A percentile compares a stretch with the other conserved stretches of the same genome.
Evolutionary conservation across 306 rosid species (phyloP).

Genomic region (Fagus crenata): DNA sequence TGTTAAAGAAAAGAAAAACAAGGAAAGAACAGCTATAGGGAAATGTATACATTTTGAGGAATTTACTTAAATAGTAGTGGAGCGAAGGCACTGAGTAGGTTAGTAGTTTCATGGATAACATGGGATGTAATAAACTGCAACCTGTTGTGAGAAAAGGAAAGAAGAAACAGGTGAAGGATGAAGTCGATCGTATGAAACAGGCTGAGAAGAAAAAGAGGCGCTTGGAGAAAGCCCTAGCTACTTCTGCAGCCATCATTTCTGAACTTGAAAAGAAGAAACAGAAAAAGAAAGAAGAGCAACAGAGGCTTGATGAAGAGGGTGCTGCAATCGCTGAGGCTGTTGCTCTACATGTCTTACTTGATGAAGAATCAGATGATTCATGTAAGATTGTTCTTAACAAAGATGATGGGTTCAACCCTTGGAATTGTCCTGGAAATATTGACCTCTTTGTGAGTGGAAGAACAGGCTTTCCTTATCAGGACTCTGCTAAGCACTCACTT

Average conservation of each 20-base stretch:
- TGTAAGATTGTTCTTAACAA: constrained; percentile 58
- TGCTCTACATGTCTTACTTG: constrained; percentile 85
- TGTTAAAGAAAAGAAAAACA: constrained; percentile 39
- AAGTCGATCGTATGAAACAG: constrained; percentile 90
- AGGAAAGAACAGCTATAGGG: constrained; percentile 43
- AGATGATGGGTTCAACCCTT: constrained; percentile 46
- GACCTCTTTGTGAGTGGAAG: constrained; percentile 58
- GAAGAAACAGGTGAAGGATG: constrained; percentile 97
- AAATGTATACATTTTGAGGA: constrained; percentile 60
- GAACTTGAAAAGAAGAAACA: constrained; percentile 96
- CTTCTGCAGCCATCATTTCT: constrained; percentile 97
- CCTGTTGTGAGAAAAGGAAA: constrained; percentile 78
- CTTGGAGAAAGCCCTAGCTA: constrained; percentile 95
- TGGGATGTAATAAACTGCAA: constrained; percentile 80
- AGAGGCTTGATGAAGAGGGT: constrained; percentile 97
- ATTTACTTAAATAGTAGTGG: constrained; percentile 43
- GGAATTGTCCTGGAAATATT: constrained; percentile 52
- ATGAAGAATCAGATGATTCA: constrained; percentile 75
- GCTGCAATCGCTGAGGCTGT: constrained; percentile 99
- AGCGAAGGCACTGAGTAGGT: constrained; percentile 32
- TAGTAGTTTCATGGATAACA: constrained; percentile 61
- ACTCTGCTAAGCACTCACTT: constrained; percentile 57
- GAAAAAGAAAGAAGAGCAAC: constrained; percentile 93
- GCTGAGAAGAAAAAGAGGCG: constrained; percentile 99
- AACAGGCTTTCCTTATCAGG: constrained; percentile 50